Conservation (phyloP, 345 rosid species). For the Citrus maxima region DNA sequence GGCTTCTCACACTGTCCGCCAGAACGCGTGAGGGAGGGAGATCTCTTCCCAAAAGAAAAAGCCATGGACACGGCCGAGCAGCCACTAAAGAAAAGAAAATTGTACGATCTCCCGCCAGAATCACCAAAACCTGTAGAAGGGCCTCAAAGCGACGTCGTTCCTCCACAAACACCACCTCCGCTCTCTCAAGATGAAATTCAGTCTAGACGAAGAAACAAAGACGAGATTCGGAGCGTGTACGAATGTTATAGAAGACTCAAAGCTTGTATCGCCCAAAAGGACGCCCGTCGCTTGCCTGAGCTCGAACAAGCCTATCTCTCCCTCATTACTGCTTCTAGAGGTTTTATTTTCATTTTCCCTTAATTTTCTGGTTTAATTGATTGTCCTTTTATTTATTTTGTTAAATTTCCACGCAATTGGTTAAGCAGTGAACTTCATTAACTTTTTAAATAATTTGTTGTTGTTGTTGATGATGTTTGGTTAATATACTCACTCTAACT, state of each 20-base stretch:
- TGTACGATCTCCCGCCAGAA: slow-evolving; percentile 47
- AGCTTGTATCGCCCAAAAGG: slow-evolving; percentile 58
- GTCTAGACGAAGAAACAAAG: slow-evolving; percentile 63
- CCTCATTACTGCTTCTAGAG: slow-evolving; percentile 74
- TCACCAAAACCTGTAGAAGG: slow-evolving; percentile 25
- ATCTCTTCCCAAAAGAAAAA: slow-evolving; percentile 11
- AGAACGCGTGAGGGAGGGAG: neutral
- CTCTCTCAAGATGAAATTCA: slow-evolving; percentile 70
- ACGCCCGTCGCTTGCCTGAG: slow-evolving; percentile 45
- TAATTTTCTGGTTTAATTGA: neutral
- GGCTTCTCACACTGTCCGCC: neutral
- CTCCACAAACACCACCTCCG: slow-evolving; percentile 58
- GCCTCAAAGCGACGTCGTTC: slow-evolving; percentile 24
- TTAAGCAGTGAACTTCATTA: neutral
- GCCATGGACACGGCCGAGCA: slow-evolving; percentile 73
- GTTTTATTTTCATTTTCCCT: slow-evolving; percentile 18
- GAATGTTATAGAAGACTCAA: slow-evolving; percentile 75
- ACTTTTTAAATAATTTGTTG: too few species aligned
- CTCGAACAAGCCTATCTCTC: slow-evolving; percentile 75
- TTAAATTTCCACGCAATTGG: neutral
- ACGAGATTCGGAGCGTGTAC: slow-evolving; percentile 77
- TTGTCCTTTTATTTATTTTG: neutral
- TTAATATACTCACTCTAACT: neutral
- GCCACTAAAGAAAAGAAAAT: slow-evolving; percentile 88
- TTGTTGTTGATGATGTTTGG: neutral